Conservation (phyloP, 352 stramenopile genomes). For the Aphanomyces euteiches region DNA sequence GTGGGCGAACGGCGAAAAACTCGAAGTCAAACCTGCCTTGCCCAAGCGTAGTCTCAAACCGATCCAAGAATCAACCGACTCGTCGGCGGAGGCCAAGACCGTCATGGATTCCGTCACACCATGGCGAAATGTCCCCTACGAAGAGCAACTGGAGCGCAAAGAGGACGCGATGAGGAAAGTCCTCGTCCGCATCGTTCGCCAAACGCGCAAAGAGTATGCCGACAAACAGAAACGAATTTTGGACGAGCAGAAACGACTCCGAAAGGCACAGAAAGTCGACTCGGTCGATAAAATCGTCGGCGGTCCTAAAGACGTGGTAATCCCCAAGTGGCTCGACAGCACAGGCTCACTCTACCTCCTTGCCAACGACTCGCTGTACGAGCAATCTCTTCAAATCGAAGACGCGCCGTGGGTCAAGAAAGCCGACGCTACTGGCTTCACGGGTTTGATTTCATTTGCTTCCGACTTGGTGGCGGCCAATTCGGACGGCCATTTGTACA, state of each 20-base stretch:
- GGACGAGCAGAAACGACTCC: conserved; percentile 49
- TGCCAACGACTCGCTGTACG: conserved; percentile 51
- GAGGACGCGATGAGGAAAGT: conserved; percentile 89
- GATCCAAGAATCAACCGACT: conserved; percentile 37
- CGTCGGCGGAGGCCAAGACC: conserved; percentile 34
- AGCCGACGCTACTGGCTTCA: conserved; percentile 43
- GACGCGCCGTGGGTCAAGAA: conserved; percentile 42
- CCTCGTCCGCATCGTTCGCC: conserved; percentile 79
- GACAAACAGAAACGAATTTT: conserved; percentile 83
- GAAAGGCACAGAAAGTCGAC: conserved; percentile 52
- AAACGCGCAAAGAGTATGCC: conserved; percentile 77
- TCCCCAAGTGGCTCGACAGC: conserved; percentile 72
- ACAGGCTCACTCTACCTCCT: conserved; percentile 72
- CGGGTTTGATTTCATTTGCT: conserved; percentile 70
- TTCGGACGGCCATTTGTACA: conserved; percentile 50
- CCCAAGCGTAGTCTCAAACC: conserved; percentile 45
- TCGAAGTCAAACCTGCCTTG: conserved; percentile 75
- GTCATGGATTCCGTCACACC: conserved; percentile 77
- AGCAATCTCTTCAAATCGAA: conserved; percentile 32
- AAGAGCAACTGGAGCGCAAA: conserved; percentile 80
- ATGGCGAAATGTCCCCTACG: conserved; percentile 71
- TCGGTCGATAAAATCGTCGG: conserved; percentile 16
- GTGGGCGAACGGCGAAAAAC: conserved; percentile 54
- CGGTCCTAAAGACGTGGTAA: conserved; percentile 34
- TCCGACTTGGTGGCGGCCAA: conserved; percentile 63